Conservation (phyloP, 192 early-diverging fungal species). For the Backusella circina region DNA sequence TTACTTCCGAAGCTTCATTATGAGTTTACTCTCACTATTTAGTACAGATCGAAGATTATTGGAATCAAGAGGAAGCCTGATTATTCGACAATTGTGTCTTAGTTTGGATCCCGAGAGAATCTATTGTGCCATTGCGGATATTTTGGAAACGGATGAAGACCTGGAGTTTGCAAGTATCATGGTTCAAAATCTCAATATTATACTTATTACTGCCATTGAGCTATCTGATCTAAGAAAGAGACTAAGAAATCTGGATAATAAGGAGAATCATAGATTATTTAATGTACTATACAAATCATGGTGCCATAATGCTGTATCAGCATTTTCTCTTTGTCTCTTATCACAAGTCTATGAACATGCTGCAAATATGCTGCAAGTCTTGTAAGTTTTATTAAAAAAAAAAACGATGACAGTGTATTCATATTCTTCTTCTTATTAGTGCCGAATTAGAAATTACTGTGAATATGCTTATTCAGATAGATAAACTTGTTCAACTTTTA, state of each 20-base stretch:
- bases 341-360: constrained; percentile 97
- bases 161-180: constrained; percentile 94
- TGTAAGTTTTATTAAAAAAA: constrained; percentile 45
- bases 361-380: constrained; percentile 71
- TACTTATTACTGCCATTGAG: constrained; percentile 94
- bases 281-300: constrained; percentile 85
- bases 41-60: constrained; percentile 82
- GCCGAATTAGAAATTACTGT: constrained; percentile 95
- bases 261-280: constrained; percentile 73
- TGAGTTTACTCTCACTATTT: constrained; percentile 88
- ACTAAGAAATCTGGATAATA: constrained; percentile 73
- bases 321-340: constrained; percentile 90
- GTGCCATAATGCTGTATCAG: constrained; percentile 95
- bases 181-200: constrained; percentile 97
- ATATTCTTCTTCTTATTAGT: constrained; percentile 26
- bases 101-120: constrained; percentile 90
- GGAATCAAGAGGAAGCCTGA: constrained; percentile 87
- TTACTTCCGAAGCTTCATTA: constrained; percentile 88
- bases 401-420: neutral
- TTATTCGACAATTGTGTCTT: constrained; percentile 90
- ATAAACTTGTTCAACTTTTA: constrained; percentile 96
- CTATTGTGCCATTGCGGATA: constrained; percentile 82
- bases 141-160: constrained; percentile 85
- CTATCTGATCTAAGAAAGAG: constrained; percentile 74
- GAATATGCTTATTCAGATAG: constrained; percentile 90